Percentiles rank a stretch among this genome's conserved stretches.
These are phyloP conservation scores for Globisporangium rhizosaccharum DNA, from an alignment of 352 stramenopile species.

Conservation along the genomic window DNA sequence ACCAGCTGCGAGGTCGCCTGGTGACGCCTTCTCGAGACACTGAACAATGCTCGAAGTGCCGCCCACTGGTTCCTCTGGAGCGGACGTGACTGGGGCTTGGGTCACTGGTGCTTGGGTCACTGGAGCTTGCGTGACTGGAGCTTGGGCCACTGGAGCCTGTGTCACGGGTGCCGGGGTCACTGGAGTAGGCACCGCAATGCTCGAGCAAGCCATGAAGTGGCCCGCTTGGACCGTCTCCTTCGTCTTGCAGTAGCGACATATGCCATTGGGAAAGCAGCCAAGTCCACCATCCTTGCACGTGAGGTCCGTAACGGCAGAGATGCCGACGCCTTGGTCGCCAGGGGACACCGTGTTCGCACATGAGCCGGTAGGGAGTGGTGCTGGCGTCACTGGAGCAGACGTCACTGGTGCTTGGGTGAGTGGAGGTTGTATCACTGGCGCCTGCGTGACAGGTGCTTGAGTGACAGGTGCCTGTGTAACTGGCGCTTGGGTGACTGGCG, in stretches of 20 bases:
- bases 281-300: constrained; percentile 16
- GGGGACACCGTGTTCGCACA: not conserved
- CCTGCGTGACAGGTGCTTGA: not conserved
- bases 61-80: constrained; percentile 4
- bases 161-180: not conserved
- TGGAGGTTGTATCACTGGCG: not conserved
- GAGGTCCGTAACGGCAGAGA: constrained; percentile 7
- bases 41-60: not conserved
- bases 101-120: not conserved
- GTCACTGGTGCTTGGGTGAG: not conserved
- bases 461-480: not conserved
- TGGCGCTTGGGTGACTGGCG: not conserved
- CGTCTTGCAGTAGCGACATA: constrained; percentile 23
- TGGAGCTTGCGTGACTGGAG: not conserved
- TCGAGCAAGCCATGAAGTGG: constrained; percentile 10
- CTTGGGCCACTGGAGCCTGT: not conserved
- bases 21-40: not conserved
- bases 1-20: constrained; percentile 16
- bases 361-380: not conserved
- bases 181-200: not conserved
- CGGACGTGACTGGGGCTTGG: not conserved
- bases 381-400: not conserved
- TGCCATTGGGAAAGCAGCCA: constrained; percentile 12
- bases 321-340: constrained; percentile 8
- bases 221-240: constrained; percentile 10